Evolutionary conservation across 2,329 filamentous ascomycete genomes (phyloP), one percentile per base, ranked within the genome.

Genomic region (Fusarium sp.): DNA sequence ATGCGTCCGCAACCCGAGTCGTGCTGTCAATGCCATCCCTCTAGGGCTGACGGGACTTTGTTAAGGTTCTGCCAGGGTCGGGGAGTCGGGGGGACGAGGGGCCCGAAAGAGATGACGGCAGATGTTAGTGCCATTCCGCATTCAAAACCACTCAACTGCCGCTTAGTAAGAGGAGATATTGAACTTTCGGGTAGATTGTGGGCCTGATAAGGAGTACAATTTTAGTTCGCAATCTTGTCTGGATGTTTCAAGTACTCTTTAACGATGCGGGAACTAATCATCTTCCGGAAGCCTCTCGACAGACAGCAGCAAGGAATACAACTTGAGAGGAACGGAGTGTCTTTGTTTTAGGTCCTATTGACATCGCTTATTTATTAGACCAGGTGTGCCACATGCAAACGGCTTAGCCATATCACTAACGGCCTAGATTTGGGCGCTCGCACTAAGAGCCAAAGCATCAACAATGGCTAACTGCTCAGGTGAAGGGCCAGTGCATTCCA

Each of bases 1-100:
- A 54, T 54, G 50, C 47, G 47, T 52, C 47, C 47, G 47, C 50
- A 54, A 54, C 50, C 50, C 50, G 50, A 54, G 18, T n/a, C 50
- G 27, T 54, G 27, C 27, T n/a, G 5, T 54, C 50, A 54, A 54
- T 54, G 54, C 34, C 14, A 35, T 18, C 16, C 16, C 20, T 34
- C 34, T 37, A 38, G 54, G 31, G 20, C 54, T 27, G 54, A 35
- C 54, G 20, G 22, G 14, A 13, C 54, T 47, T 27, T 2, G 9
- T 57, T 38, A 54, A 34, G 7, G 50, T 54, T 54, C 50, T 54
- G 27, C n/a, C 50, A 54, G 34, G 34, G 54, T 37, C 34, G 54
- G 54, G 54, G 34, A 57, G 34, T 57, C 54, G 54, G 54, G 54
- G 31, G 34, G 2, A 18, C 2, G n/a, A 37, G 2, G 54, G 4